phyloP scores from a whole-genome alignment of 176 grass and related monocot genomes.

The Echinochloa phyllopogon region DNA sequence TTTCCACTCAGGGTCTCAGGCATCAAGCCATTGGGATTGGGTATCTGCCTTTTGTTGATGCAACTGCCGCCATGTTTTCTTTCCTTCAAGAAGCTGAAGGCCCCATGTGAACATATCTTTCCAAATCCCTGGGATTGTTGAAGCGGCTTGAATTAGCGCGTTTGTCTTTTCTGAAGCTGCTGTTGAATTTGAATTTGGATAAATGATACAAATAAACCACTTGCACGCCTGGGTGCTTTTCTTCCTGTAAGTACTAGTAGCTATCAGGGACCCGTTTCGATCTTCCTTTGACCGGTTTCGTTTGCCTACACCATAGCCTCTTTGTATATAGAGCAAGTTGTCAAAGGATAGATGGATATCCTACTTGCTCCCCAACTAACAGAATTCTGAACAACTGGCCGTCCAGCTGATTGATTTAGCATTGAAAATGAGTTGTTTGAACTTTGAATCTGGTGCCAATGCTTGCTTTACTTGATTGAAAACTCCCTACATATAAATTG shows the following conservation, averaged over 20 bases:
- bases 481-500: background rate
- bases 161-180: background rate
- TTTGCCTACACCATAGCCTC: background rate
- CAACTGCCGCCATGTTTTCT: slow-evolving; percentile 3
- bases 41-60: background rate
- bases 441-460: background rate
- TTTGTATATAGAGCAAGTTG: background rate
- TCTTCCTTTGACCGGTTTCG: slow-evolving; percentile 24
- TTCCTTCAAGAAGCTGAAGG: background rate
- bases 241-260: background rate
- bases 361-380: background rate
- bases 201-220: background rate
- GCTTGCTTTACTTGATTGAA: slow-evolving; percentile 1
- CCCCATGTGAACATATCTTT: background rate
- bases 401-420: background rate
- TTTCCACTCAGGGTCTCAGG: background rate
- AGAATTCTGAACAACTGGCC: background rate
- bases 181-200: background rate
- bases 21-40: background rate
- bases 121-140: background rate
- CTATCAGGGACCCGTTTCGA: slow-evolving; percentile 17
- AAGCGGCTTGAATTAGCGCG: background rate
- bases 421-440: slow-evolving; percentile 26
- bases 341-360: slow-evolving; percentile 35
- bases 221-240: background rate